phyloP scores from a whole-genome alignment of 805 yeast species.

The Candida nanaspora region DNA sequence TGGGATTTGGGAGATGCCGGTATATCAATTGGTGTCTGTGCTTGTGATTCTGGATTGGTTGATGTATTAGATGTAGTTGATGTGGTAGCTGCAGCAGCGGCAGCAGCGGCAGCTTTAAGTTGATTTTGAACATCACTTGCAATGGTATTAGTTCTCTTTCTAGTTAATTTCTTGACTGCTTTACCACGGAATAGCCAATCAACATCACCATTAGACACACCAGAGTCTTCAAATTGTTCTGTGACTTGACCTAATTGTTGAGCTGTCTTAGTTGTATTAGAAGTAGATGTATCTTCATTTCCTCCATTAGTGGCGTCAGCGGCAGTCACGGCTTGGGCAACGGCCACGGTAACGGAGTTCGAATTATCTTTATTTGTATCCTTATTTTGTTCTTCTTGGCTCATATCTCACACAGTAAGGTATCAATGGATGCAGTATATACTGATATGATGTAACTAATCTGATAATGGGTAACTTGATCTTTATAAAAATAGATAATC shows the following conservation, averaged over 20 bases:
- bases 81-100: background rate
- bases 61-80: background rate
- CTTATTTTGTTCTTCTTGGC: no score
- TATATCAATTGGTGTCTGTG: background rate
- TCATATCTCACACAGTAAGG: no score
- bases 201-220: slow-evolving; percentile 68
- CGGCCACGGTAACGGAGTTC: no score
- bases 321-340: no score
- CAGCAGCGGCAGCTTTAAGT: slow-evolving; percentile 7
- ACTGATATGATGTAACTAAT: no score
- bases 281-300: background rate
- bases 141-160: slow-evolving; percentile 28
- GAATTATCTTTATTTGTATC: no score
- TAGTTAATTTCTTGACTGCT: slow-evolving; percentile 45
- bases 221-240: slow-evolving; percentile 25
- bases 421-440: no score
- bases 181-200: slow-evolving; percentile 85
- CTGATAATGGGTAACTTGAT: no score
- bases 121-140: slow-evolving; percentile 25
- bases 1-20: background rate
- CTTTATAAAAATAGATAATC: no score
- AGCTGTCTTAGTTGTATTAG: background rate
- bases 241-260: background rate
- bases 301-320: no score
- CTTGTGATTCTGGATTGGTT: background rate